Conservation (phyloP, 371 early-diverging fungal species). For the Mucor piriformis region DNA sequence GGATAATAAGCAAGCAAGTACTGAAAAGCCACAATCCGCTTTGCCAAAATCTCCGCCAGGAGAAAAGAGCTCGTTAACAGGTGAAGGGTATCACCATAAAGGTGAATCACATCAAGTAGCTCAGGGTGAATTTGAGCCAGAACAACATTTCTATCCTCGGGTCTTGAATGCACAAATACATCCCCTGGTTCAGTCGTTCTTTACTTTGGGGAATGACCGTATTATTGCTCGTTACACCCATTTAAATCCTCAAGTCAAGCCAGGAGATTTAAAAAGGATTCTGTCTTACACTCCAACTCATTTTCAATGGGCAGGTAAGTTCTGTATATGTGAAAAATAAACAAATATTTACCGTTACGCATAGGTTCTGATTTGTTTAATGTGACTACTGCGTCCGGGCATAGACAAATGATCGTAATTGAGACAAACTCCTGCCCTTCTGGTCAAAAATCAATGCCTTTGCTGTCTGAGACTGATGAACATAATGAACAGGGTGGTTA, state of each 20-base stretch:
- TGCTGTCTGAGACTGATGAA: conserved; percentile 83
- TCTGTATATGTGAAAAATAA: not conserved
- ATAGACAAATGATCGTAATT: conserved; percentile 95
- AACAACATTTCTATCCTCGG: conserved; percentile 90
- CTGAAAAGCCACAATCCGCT: conserved; percentile 13
- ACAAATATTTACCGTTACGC: not conserved
- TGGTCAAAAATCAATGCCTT: conserved; percentile 95
- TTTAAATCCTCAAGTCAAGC: conserved; percentile 84
- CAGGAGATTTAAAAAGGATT: conserved; percentile 62
- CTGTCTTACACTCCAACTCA: conserved; percentile 79
- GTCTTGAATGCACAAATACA: conserved; percentile 93
- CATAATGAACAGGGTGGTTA: conserved; percentile 75
- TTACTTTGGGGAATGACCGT: conserved; percentile 87
- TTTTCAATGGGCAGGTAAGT: conserved; percentile 85
- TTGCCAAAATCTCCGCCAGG: conserved; percentile 48
- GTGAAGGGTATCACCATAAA: conserved; percentile 9
- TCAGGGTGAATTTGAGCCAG: conserved; percentile 84
- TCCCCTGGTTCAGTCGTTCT: conserved; percentile 84
- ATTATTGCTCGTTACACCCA: conserved; percentile 90
- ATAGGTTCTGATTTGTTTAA: conserved; percentile 86
- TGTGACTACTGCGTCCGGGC: conserved; percentile 85
- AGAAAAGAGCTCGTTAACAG: conserved; percentile 6
- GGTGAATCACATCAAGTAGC: conserved; percentile 36
- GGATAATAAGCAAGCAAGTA: conserved; percentile 1
- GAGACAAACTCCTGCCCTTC: conserved; percentile 95